phyloP scores from a whole-genome alignment of 1,284 basidiomycete species.

The Malassezia sympodialis region DNA sequence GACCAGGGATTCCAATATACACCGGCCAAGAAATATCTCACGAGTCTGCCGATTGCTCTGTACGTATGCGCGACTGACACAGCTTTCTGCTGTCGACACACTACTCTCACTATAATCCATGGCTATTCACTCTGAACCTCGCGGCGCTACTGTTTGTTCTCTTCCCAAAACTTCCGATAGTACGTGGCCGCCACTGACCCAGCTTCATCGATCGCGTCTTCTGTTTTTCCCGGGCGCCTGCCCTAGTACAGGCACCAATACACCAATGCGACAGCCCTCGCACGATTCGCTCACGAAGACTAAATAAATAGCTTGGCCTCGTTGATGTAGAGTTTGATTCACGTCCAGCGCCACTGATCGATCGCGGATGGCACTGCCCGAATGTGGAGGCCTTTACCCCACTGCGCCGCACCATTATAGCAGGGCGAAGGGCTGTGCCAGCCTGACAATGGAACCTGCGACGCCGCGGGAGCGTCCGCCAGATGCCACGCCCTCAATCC shows the following conservation, averaged over 20 bases:
- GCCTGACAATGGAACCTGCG: background rate
- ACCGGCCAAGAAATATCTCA: conserved; percentile 93
- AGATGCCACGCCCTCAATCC: background rate
- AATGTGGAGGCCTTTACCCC: background rate
- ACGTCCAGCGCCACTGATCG: background rate
- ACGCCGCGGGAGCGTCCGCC: background rate
- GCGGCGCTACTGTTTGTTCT: conserved; percentile 72
- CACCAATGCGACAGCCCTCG: background rate
- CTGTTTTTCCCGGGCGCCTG: conserved; percentile 1
- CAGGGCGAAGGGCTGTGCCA: background rate
- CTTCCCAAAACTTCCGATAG: conserved; percentile 86
- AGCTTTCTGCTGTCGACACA: conserved; percentile 96
- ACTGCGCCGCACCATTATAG: background rate
- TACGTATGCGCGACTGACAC: conserved; percentile 52
- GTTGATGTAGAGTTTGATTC: background rate
- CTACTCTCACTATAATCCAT: conserved; percentile 73
- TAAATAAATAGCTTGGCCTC: background rate
- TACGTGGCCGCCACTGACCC: conserved; percentile 22
- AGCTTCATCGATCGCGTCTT: conserved; percentile 15
- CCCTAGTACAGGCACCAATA: background rate
- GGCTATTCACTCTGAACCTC: conserved; percentile 84
- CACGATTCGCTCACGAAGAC: background rate
- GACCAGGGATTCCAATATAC: conserved; percentile 97
- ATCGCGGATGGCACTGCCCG: background rate
- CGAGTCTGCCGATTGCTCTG: conserved; percentile 80